phyloP scores from a whole-genome alignment of 805 yeast genomes.

The Danielia oregonensis region DNA sequence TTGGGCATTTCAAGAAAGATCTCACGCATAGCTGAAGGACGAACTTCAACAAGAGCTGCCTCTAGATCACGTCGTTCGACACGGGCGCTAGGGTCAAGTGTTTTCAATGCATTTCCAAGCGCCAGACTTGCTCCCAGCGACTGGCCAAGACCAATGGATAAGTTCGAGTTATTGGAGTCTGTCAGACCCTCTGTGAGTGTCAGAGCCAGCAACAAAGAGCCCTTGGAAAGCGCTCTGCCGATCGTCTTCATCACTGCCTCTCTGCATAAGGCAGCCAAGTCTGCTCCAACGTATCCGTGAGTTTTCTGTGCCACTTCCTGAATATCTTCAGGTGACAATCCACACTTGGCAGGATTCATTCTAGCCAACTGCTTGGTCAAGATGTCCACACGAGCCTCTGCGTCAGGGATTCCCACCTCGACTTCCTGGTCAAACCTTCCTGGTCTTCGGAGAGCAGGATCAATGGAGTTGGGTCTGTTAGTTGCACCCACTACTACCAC shows the following conservation, averaged over 20 bases:
- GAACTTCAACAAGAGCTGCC: slow-evolving; percentile 67
- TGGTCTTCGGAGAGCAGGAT: slow-evolving; percentile 74
- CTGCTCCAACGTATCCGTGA: slow-evolving; percentile 98
- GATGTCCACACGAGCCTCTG: slow-evolving; percentile 71
- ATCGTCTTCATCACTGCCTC: slow-evolving; percentile 87
- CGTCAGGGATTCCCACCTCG: slow-evolving; percentile 91
- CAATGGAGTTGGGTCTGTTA: slow-evolving; percentile 64
- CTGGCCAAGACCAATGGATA: too few relatives aligned
- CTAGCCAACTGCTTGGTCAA: slow-evolving; percentile 55
- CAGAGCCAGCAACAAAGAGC: slow-evolving; percentile 2
- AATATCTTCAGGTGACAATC: slow-evolving; percentile 53
- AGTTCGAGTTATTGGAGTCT: slow-evolving; percentile 1
- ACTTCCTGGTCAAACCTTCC: slow-evolving; percentile 89
- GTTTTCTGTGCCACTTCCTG: slow-evolving; percentile 66
- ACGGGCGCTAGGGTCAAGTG: slow-evolving; percentile 33
- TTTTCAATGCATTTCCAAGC: too few relatives aligned
- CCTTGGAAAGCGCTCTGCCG: slow-evolving; percentile 47
- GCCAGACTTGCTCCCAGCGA: too few relatives aligned
- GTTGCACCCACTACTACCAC: slow-evolving; percentile 75
- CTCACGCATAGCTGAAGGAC: slow-evolving; percentile 97
- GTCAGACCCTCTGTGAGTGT: slow-evolving; percentile 1
- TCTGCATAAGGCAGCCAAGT: slow-evolving; percentile 78
- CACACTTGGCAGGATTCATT: slow-evolving; percentile 45
- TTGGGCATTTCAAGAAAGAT: slow-evolving; percentile 92
- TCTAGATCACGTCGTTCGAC: slow-evolving; percentile 60